Evolutionary conservation across 106 monocot genomes (phyloP).

Genomic region (Xerophyta viscosa): DNA sequence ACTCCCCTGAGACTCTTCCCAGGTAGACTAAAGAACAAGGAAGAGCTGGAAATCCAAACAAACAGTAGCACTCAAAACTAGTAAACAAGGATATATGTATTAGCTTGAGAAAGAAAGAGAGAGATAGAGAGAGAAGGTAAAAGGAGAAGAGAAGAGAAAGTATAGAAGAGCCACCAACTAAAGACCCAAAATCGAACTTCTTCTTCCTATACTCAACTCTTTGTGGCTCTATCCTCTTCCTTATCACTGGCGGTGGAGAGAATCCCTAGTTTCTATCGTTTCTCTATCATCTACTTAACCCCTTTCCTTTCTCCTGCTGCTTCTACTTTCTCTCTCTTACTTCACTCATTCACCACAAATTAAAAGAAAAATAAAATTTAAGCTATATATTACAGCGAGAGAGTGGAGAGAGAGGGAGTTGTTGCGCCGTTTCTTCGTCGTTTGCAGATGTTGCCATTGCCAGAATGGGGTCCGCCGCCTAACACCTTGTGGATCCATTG

Average conservation of each 20-base stretch:
- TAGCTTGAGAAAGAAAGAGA: too few relatives aligned
- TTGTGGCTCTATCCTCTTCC: conserved; percentile 3
- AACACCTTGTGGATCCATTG: too few relatives aligned
- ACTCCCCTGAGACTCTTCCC: conserved; percentile 19
- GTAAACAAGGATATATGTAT: too few relatives aligned
- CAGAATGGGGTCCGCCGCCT: too few relatives aligned
- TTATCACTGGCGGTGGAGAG: too few relatives aligned
- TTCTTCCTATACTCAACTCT: not conserved
- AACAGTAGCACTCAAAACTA: conserved; percentile 60
- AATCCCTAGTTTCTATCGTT: not conserved
- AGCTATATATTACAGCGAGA: too few relatives aligned
- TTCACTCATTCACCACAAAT: not conserved
- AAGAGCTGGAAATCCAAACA: conserved; percentile 58
- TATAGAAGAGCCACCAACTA: conserved; percentile 17
- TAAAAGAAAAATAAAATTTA: too few relatives aligned
- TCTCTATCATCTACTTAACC: not conserved
- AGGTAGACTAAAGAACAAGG: conserved; percentile 59
- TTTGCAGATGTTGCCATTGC: too few relatives aligned
- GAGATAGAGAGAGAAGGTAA: not conserved
- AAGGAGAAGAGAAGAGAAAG: not conserved
- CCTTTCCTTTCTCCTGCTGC: not conserved
- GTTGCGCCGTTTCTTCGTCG: too few relatives aligned
- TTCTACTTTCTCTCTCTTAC: not conserved
- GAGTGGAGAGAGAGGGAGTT: too few relatives aligned
- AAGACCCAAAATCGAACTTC: conserved; percentile 11